Percentiles rank a stretch among this genome's conserved stretches.
Conservation (phyloP, 1,139 yeast species). For the Hanseniaspora sp. region DNA sequence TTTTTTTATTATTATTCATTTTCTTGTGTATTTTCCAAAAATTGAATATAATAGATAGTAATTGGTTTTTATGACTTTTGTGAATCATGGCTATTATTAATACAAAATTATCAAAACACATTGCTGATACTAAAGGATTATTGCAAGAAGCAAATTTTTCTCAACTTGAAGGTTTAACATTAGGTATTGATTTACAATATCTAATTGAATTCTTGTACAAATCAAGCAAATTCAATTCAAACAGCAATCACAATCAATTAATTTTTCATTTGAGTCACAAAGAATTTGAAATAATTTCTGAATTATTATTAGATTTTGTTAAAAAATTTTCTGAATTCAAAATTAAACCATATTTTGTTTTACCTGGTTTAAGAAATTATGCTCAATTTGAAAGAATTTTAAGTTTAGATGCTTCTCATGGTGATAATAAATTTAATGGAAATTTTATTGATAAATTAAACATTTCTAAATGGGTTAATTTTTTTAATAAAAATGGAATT, state of each 20-base stretch:
- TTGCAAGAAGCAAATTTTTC: not conserved
- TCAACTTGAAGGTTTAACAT: not conserved
- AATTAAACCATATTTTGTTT: constrained; percentile 5
- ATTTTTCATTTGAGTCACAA: not conserved
- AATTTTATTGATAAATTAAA: constrained; percentile 4
- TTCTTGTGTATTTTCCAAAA: not conserved
- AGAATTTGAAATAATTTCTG: not conserved
- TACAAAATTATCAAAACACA: constrained; percentile 4
- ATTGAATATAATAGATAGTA: not conserved
- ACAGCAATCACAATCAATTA: not conserved
- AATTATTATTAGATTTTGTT: not conserved
- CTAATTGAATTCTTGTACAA: not conserved
- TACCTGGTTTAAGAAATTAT: constrained; percentile 9
- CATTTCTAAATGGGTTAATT: constrained; percentile 42
- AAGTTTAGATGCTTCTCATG: not conserved
- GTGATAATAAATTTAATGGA: constrained; percentile 7
- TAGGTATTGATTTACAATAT: constrained; percentile 8
- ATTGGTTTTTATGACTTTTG: not conserved
- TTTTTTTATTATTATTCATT: no score
- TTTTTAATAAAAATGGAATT: constrained; percentile 46
- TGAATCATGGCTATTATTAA: constrained; percentile 1
- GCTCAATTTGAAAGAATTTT: constrained; percentile 7
- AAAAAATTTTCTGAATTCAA: not conserved
- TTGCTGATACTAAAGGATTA: not conserved
- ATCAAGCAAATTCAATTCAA: not conserved